These are phyloP conservation scores for Durusdinium trenchii DNA, from an alignment of 73 alveolate species.

Conservation along the genomic window DNA sequence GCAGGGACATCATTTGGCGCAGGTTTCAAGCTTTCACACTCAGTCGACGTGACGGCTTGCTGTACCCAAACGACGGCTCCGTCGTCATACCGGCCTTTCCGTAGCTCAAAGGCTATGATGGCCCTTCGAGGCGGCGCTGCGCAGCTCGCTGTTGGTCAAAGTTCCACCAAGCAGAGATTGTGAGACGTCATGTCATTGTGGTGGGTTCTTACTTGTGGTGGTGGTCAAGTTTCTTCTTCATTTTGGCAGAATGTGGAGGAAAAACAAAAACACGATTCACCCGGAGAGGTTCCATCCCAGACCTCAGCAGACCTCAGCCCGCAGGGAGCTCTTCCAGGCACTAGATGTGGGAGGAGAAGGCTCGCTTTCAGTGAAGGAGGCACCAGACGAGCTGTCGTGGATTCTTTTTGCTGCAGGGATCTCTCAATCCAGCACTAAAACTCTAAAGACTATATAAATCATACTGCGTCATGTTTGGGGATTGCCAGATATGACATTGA, in stretches of 20 bases:
- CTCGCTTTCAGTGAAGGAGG: constrained; percentile 63
- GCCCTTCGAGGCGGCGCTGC: constrained; percentile 29
- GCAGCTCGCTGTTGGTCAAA: neutral
- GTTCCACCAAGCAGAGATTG: neutral
- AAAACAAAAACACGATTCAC: neutral
- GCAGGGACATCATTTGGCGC: too few relatives aligned
- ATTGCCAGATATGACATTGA: neutral
- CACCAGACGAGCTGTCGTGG: neutral
- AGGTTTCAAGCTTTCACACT: too few relatives aligned
- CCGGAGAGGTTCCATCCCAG: neutral
- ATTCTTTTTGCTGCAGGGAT: neutral
- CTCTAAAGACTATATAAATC: too few relatives aligned
- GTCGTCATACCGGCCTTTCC: too few relatives aligned
- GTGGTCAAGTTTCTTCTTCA: neutral
- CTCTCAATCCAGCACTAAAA: too few relatives aligned
- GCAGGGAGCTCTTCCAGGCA: constrained; percentile 89
- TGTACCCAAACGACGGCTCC: too few relatives aligned
- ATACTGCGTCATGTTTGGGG: neutral
- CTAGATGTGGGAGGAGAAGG: constrained; percentile 64
- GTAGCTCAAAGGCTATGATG: constrained; percentile 61
- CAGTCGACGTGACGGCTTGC: too few relatives aligned
- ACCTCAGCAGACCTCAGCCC: neutral
- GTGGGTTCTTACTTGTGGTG: neutral
- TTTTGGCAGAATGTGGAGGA: neutral
- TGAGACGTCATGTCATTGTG: neutral